Evolutionary conservation across 129 eudicot species (phyloP), one percentile per base, ranked within the genome.

Genomic region (Escallonia rubra): DNA sequence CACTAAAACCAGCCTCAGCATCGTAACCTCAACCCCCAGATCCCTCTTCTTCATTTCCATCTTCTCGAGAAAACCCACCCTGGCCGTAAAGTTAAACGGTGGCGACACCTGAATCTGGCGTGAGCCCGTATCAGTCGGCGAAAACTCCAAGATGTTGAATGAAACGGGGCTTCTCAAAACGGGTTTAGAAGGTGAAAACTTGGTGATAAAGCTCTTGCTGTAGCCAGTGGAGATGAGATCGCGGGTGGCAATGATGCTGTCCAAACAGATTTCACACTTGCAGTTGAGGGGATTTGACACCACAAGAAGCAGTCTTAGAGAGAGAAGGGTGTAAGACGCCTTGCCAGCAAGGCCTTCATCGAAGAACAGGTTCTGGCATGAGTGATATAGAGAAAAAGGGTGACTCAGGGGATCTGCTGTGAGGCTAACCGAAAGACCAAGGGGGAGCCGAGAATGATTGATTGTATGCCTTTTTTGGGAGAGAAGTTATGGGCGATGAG

Each of bases 241-340:
- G 11, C 77, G 93, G 50, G 90, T 91, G 2, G 90, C 86, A 1
- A 77, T 88, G 67, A 88, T 64, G 79, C 96, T 88, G 5, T 70
- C 96, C 46, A 88, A 66, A 68, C 96, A 91, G 63, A 86, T 88
- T 11, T 81, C 66, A 70, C 97, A 91, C 45, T 54, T 76, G 73
- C 97, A 91, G 59, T 85, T 85, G 65, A n/a, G n/a, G n/a, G n/a
- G n/a, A n/a, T n/a, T n/a, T n/a, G n/a, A n/a, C n/a, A n/a, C n/a
- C n/a, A n/a, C n/a, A n/a, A n/a, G n/a, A n/a, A n/a, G n/a, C n/a
- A n/a, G n/a, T n/a, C n/a, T n/a, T n/a, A n/a, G n/a, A n/a, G n/a
- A n/a, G n/a, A n/a, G n/a, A n/a, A n/a, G n/a, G n/a, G n/a, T n/a
- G n/a, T n/a, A n/a, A n/a, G n/a, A n/a, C n/a, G n/a, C n/a, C n/a